These are phyloP conservation scores for Vitis hybrid DNA, from an alignment of 177 flowering plant genomes.

Conservation along the genomic window DNA sequence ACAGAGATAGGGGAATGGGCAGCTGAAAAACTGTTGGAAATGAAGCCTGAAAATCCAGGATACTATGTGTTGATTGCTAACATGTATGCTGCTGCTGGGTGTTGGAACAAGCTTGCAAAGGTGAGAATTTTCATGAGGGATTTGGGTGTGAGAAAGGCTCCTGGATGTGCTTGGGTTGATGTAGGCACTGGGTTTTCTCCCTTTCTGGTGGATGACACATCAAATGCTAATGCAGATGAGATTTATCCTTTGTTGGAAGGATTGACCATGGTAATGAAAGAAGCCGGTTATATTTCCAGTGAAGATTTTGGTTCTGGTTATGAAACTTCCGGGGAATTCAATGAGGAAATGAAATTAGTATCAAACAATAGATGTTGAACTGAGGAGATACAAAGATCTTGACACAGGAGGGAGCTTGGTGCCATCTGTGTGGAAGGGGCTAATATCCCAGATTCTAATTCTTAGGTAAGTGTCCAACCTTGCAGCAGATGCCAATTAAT, in stretches of 20 bases:
- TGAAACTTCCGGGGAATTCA: constrained; percentile 21
- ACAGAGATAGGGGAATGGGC: constrained; percentile 54
- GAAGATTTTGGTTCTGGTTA: constrained; percentile 25
- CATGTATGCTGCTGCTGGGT: constrained; percentile 57
- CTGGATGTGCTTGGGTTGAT: constrained; percentile 61
- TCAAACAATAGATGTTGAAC: too few relatives aligned
- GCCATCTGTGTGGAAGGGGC: too few relatives aligned
- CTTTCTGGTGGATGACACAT: constrained; percentile 49
- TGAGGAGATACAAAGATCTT: too few relatives aligned
- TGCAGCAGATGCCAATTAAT: too few relatives aligned
- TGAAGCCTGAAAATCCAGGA: constrained; percentile 47
- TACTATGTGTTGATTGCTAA: constrained; percentile 60
- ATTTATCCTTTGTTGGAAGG: constrained; percentile 42
- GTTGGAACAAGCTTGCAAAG: constrained; percentile 46
- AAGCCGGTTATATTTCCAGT: constrained; percentile 28
- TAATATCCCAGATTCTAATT: too few relatives aligned
- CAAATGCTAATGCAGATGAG: constrained; percentile 31
- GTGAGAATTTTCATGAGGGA: constrained; percentile 58
- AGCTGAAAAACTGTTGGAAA: constrained; percentile 48
- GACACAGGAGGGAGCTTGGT: too few relatives aligned
- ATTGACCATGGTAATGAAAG: constrained; percentile 44
- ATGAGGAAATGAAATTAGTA: too few relatives aligned
- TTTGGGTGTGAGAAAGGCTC: constrained; percentile 48
- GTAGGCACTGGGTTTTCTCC: constrained; percentile 39
- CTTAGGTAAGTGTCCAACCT: too few relatives aligned